These are phyloP conservation scores for Solanum peruvianum DNA, from an alignment of 257 asterid species.

Conservation along the genomic window DNA sequence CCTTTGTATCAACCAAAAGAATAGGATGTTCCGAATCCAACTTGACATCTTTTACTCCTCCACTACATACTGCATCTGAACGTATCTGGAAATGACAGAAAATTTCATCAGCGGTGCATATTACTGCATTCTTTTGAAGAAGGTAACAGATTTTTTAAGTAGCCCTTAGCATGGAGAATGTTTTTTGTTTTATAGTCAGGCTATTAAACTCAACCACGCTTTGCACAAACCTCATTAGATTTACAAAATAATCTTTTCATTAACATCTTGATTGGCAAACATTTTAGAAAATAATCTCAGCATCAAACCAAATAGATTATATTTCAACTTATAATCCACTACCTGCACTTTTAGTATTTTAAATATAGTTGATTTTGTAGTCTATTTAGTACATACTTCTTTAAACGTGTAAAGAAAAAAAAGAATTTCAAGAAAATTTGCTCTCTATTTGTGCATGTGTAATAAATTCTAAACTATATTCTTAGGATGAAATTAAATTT, in stretches of 20 bases:
- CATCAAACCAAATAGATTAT: not conserved
- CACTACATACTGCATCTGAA: conserved; percentile 6
- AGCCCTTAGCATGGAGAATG: not conserved
- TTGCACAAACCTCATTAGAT: not conserved
- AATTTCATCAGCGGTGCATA: not conserved
- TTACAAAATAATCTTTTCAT: not conserved
- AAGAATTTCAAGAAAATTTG: not conserved
- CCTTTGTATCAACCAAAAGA: conserved; percentile 39
- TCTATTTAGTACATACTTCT: not conserved
- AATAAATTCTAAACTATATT: not conserved
- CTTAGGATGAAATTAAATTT: not conserved
- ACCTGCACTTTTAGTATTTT: not conserved
- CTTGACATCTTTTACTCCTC: conserved; percentile 8
- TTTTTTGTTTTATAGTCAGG: not conserved
- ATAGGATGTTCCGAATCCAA: conserved; percentile 27
- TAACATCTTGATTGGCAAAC: not conserved
- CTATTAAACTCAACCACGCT: not conserved
- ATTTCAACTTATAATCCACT: not conserved
- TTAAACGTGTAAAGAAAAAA: not conserved
- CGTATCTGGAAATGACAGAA: conserved; percentile 33
- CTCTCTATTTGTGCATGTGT: not conserved
- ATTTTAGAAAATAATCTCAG: not conserved
- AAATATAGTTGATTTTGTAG: not conserved
- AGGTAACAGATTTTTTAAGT: not conserved
- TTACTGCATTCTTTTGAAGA: not conserved